Conservation (phyloP, 345 rosid genomes). For the Cochlearia excelsa region DNA sequence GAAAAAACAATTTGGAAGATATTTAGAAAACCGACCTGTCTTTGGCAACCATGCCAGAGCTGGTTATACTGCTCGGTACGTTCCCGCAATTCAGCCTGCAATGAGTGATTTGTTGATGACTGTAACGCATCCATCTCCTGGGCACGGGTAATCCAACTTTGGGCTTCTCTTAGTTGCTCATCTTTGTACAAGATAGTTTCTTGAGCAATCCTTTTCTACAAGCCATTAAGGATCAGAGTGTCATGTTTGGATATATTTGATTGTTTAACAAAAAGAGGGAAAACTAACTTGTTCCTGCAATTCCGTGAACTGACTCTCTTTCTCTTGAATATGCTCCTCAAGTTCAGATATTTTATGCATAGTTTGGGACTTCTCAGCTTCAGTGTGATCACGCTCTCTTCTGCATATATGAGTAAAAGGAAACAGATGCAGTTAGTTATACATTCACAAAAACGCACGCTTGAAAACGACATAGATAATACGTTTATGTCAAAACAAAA, state of each 20-base stretch:
- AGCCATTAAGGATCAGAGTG: conserved; percentile 31
- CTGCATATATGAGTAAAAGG: conserved; percentile 42
- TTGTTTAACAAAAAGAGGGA: neutral
- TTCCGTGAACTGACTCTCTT: conserved; percentile 78
- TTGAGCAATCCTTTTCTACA: conserved; percentile 88
- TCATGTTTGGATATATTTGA: neutral
- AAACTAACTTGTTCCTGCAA: conserved; percentile 84
- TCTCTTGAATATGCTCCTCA: conserved; percentile 88
- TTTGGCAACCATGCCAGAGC: conserved; percentile 88
- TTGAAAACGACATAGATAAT: neutral
- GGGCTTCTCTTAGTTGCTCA: conserved; percentile 77
- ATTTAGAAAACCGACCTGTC: conserved; percentile 64
- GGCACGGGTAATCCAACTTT: conserved; percentile 74
- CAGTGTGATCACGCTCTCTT: conserved; percentile 97
- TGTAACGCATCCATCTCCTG: conserved; percentile 91
- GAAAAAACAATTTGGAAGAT: neutral
- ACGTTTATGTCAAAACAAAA: neutral
- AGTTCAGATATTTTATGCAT: conserved; percentile 74
- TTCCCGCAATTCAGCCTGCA: conserved; percentile 79
- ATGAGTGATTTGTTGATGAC: conserved; percentile 60
- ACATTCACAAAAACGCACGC: neutral
- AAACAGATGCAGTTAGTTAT: neutral
- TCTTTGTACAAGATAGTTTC: conserved; percentile 79
- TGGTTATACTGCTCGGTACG: conserved; percentile 88
- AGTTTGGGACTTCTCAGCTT: conserved; percentile 85